These are phyloP conservation scores for Leccinum pallidistipes DNA, from an alignment of 1,284 basidiomycete species.

Conservation along the genomic window DNA sequence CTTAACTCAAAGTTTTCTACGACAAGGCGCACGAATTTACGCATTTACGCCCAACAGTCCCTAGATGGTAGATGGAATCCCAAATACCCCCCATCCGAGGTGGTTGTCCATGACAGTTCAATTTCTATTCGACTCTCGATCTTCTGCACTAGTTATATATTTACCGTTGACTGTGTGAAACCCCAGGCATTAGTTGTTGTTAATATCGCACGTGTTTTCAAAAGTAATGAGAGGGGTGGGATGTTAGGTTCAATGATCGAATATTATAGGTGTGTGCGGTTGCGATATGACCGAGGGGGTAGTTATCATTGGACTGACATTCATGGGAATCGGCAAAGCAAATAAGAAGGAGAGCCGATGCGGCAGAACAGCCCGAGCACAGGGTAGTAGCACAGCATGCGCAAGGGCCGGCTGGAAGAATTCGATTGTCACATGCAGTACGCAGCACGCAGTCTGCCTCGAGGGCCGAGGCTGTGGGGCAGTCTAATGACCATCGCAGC, in stretches of 20 bases:
- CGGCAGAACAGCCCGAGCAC: conserved; percentile 1
- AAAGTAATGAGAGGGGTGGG: conserved; percentile 8
- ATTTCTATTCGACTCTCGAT: conserved; percentile 28
- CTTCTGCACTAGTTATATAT: conserved; percentile 29
- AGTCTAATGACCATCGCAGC: background rate
- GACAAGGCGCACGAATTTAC: conserved; percentile 78
- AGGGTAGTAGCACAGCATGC: conserved; percentile 17
- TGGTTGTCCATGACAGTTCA: conserved; percentile 16
- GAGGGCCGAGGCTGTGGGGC: conserved; percentile 23
- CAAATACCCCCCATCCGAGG: conserved; percentile 2
- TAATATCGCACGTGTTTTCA: conserved; percentile 23
- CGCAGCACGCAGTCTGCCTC: conserved; percentile 21
- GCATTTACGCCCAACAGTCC: conserved; percentile 42
- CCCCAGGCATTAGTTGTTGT: conserved; percentile 14
- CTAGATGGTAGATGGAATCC: conserved; percentile 32
- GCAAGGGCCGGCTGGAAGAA: background rate
- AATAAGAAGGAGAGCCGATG: background rate
- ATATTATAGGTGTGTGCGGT: background rate
- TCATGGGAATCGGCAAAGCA: conserved; percentile 19
- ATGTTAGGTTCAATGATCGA: background rate
- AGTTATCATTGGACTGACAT: conserved; percentile 11
- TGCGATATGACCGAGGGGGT: background rate
- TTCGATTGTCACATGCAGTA: background rate
- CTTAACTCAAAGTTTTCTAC: conserved; percentile 65
- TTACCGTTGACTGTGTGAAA: conserved; percentile 22